Base-by-base conservation (phyloP, 2,329 filamentous ascomycete species). In the Lachnellula willkommii region DNA sequence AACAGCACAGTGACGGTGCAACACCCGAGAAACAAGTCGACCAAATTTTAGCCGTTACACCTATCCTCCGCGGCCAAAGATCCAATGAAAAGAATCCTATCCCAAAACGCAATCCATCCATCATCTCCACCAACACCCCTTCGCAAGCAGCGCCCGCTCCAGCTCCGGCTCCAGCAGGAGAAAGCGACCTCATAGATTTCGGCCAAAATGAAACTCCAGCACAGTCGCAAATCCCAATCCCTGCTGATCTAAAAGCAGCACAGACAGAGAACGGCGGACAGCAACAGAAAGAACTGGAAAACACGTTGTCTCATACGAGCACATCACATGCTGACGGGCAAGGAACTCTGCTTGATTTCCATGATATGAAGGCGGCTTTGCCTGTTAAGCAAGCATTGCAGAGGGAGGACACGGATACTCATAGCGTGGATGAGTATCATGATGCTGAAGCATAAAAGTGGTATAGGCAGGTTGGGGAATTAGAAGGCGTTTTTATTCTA, bases 11-110 rank as follows among this genome's bases (percentile, higher is more conserved):
- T 61, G 85, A 92, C 64, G 78, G 77, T 47, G 73, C 80, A 26
- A 81, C 87, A 4, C 83, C 89, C 1, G 75, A 87, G 63, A 79
- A 87, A 62, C 85, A 90, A 67, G 79, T 82, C 5, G 81, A 95
- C 67, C 93, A 97, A 70, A 91, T 97, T 54, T 78, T 95, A 65
- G 80, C 88, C 24, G 91, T 97, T 57, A 88, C 90, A 52, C 90
- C 94, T 1, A 88, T 99, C 57, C 69, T 97, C 26, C 82, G 83
- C 40, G 92, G 90, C 35, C 90, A 96, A 70, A 82, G 80, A 64
- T 70, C 75, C 24, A 73, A 74, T 43, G 73, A 78, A 53, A 75
- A 78, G 69, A 80, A 81, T 63, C 69, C 79, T 60, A 83, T 87
- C 80, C 84, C 58, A 75, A 80, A 58, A 74, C 52, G 61, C 58